Base-by-base conservation (phyloP, 164 flowering plant species). In the Magnolia sinica region DNA sequence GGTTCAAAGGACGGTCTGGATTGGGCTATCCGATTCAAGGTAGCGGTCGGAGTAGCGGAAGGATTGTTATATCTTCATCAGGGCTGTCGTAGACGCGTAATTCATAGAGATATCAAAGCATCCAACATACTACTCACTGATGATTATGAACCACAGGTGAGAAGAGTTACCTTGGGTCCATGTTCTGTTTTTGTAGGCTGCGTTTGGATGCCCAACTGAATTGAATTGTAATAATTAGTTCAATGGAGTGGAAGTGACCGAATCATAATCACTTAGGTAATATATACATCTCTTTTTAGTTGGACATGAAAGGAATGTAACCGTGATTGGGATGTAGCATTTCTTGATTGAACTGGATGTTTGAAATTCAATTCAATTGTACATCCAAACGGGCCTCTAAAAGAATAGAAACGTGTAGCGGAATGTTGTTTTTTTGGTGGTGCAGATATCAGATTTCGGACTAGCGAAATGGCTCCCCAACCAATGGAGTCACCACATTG, bases 391-490 rank as follows among this genome's bases (percentile, higher is more conserved):
- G 18, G 11, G 18, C 61, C 61, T 55, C 5, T 37, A 3, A 37
- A 37, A 37, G 11, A 55, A 55, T 7, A 1, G 61, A 11, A 13
- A 55, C 29, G 1, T 1, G 2, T 8, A 3, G 2, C 20, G 18
- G 29, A 14, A 11, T 14, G 50, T 7, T 27, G 50, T 68, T 68
- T 18, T 23, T 13, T 7, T 50, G 29, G 59, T n/a, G 52, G 7
- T 79, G 80, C 87, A 94, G 99, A 93, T 96, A 69, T 94, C 98
- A n/a, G 99, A 96, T 84, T 96, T 91, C 59, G 99, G 99, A 74
- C 84, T 96, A 6, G 99, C 99, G 52, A 96, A 96, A 79, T 96
- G 99, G 99, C 97, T 96, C 9, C 99, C 99, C 2, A 92, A 93
- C 4, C 87, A 90, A 67, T 96, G 97, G 98, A 81, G 82, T 76